Percentiles rank a stretch among this genome's conserved stretches.
Evolutionary conservation across 2,329 filamentous ascomycete species (phyloP).

Genomic region (Colletotrichum camelliae): DNA sequence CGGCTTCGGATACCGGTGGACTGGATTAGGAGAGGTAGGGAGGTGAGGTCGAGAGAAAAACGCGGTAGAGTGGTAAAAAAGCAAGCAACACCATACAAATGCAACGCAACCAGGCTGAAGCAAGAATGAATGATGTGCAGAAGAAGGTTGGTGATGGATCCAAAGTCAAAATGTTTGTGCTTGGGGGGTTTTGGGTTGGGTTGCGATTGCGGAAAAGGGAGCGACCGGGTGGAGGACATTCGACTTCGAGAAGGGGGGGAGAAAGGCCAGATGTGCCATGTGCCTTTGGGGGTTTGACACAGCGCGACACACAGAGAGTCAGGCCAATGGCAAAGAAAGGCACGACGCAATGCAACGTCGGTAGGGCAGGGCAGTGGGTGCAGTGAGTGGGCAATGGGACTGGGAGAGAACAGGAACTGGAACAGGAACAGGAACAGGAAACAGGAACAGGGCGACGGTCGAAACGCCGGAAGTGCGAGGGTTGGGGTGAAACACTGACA

Average conservation of each 20-base stretch:
- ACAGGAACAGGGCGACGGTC: neutral
- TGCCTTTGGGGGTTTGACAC: neutral
- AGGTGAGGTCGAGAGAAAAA: neutral
- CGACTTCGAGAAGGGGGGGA: conserved; percentile 18
- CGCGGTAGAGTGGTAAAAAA: neutral
- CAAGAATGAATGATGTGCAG: conserved; percentile 11
- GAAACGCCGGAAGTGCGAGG: conserved; percentile 28
- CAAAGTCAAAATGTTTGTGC: neutral
- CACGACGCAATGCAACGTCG: neutral
- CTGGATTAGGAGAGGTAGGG: neutral
- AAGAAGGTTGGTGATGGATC: conserved; percentile 11
- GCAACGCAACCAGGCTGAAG: conserved; percentile 21
- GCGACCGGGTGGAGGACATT: neutral
- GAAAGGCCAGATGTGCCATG: conserved; percentile 16
- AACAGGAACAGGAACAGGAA: too few species aligned
- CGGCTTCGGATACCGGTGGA: neutral
- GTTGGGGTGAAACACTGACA: conserved; percentile 47
- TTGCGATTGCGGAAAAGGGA: neutral
- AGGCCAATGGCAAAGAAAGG: neutral
- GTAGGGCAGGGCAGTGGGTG: neutral
- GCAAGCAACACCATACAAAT: conserved; percentile 3
- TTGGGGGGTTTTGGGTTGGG: neutral
- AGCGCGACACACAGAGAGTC: conserved; percentile 4
- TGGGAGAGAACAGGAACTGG: neutral
- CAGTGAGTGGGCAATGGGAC: neutral